Percentiles rank a stretch among this genome's conserved stretches.
phyloP scores from a whole-genome alignment of 2,329 filamentous ascomycete genomes.

The Lomentospora prolificans region DNA sequence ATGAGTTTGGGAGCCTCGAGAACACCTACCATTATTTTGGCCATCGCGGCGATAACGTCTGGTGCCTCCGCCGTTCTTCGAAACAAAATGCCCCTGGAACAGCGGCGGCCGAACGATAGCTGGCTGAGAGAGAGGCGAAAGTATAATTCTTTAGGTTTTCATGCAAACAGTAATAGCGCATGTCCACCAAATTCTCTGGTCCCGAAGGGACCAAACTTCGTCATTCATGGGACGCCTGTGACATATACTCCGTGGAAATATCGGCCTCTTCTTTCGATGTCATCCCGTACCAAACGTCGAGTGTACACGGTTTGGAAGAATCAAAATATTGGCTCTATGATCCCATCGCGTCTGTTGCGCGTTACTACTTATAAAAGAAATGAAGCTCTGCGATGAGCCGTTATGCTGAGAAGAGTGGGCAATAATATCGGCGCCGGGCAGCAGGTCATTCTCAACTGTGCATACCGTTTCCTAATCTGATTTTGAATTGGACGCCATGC shows the following conservation, averaged over 20 bases:
- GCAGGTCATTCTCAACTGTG: background rate
- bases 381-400: background rate
- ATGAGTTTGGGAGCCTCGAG: no score
- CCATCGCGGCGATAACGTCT: no score
- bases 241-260: no score
- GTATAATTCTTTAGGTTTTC: background rate
- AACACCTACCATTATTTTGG: no score
- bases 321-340: background rate
- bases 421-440: background rate
- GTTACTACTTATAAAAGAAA: background rate
- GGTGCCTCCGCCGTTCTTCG: background rate
- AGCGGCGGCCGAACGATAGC: background rate
- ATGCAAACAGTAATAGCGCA: no score
- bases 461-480: background rate
- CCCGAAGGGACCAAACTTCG: no score
- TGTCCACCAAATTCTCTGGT: no score
- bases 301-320: background rate
- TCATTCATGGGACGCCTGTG: no score
- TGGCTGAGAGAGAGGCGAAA: no score
- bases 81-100: background rate
- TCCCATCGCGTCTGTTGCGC: background rate
- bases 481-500: conserved; percentile 1
- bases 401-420: background rate
- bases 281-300: background rate
- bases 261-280: no score